Evolutionary conservation across 2,329 filamentous ascomycete species (phyloP), one percentile per base, ranked within the genome.

Genomic region (Fusarium algeriense): DNA sequence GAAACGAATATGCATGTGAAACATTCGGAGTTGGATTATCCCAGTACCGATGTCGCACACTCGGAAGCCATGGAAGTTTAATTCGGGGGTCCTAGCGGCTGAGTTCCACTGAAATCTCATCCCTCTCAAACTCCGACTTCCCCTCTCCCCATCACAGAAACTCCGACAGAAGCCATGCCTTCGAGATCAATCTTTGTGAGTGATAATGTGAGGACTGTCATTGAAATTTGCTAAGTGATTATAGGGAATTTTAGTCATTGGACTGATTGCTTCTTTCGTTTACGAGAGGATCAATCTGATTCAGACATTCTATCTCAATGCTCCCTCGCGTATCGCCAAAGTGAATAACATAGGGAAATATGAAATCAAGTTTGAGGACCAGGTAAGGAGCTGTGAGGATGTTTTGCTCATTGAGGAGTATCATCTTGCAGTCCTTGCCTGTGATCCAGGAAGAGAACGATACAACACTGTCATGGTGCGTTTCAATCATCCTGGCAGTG

Each of bases 401-500:
- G 78, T 70, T 1, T 40, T 83, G 17, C 72, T 83, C 12, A 57
- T 83, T 2, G 79, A 83, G 59, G 74, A 77, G 2, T 55, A 75
- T 15, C 78, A 80, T 19, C 7, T 83, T 4, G 82, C 81, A 3
- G 73, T 84, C 32, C 50, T 83, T 6, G 78, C 75, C 17, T 84
- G 82, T 50, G 82, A 83, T 23, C 70, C 78, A 1, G 82, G 82
- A 7, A 76, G 82, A 6, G 82, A 84, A 60, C 77, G 73, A 12
- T 81, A 78, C 75, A 84, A 84, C 66, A 82, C 80, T 6, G 82
- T 84, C 64, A 82, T 83, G 81, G 82, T 80, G 34, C 28, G 73
- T 52, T 38, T 19, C 4, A 40, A 19, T 6, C 10, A 10, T n/a
- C 15, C 11, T 6, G 14, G 5, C 17, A 5, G 7, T 1, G 1